Conservation (phyloP, 805 yeast genomes). For the Suhomyces tanzawaensis region DNA sequence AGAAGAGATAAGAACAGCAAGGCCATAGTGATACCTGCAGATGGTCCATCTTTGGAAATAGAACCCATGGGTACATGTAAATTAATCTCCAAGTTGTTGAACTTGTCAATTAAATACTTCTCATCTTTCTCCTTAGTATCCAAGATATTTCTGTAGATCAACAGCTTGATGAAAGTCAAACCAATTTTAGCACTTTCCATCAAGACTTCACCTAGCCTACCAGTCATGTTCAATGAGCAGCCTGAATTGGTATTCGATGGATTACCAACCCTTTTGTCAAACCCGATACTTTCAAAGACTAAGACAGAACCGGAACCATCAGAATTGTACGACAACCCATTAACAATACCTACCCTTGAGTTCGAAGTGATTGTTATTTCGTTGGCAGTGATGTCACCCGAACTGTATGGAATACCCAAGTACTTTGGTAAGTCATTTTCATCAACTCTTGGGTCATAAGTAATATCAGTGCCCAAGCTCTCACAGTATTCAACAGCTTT, state of each 20-base stretch:
- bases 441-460: constrained; percentile 42
- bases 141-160: constrained; percentile 35
- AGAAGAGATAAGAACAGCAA: constrained; percentile 44
- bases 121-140: constrained; percentile 30
- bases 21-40: constrained; percentile 53
- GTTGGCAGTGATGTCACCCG: constrained; percentile 30
- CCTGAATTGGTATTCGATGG: constrained; percentile 23
- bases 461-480: constrained; percentile 17
- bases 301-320: constrained; percentile 84
- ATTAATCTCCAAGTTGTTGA: constrained; percentile 56
- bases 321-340: constrained; percentile 83
- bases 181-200: constrained; percentile 83
- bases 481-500: constrained; percentile 71
- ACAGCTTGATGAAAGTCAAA: constrained; percentile 63
- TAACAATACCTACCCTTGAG: constrained; percentile 63
- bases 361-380: constrained; percentile 40
- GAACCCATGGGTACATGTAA: constrained; percentile 51
- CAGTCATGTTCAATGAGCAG: constrained; percentile 61
- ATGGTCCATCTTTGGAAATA: constrained; percentile 47
- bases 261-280: constrained; percentile 41
- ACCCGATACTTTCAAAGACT: constrained; percentile 72
- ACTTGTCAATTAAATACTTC: constrained; percentile 37
- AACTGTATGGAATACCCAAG: constrained; percentile 60
- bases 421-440: constrained; percentile 61
- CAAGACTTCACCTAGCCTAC: constrained; percentile 77